Percentiles rank a stretch among this genome's conserved stretches.
phyloP scores from a whole-genome alignment of 768 basidiomycete genomes.

The Lactarius deliciosus region DNA sequence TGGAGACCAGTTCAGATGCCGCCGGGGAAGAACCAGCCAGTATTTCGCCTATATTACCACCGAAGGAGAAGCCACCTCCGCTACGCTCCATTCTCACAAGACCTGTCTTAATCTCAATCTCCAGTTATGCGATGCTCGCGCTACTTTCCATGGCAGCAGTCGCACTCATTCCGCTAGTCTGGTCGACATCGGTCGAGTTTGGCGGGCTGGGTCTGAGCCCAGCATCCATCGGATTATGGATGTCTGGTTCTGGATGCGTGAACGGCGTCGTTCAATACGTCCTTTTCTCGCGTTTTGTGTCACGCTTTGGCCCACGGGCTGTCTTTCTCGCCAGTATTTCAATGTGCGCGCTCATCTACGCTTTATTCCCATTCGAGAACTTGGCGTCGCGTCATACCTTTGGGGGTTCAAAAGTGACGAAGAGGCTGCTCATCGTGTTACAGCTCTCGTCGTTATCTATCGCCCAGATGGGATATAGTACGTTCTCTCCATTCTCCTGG shows the following conservation, averaged over 20 bases:
- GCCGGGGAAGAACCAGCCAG: neutral
- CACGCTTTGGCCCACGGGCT: constrained; percentile 38
- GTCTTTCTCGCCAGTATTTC: constrained; percentile 33
- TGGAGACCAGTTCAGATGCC: neutral
- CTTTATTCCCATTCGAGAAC: constrained; percentile 33
- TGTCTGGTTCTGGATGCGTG: constrained; percentile 39
- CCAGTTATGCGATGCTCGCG: constrained; percentile 44
- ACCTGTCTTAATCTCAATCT: constrained; percentile 41
- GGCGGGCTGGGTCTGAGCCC: constrained; percentile 38
- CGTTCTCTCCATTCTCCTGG: neutral
- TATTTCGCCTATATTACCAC: too few relatives aligned
- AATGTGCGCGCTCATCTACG: constrained; percentile 31
- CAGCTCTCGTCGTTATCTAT: neutral
- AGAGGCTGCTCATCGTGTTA: neutral
- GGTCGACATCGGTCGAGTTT: constrained; percentile 34
- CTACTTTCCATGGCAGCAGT: constrained; percentile 42
- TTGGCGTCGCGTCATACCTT: neutral
- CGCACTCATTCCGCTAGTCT: constrained; percentile 48
- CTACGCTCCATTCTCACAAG: constrained; percentile 35
- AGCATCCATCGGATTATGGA: constrained; percentile 39
- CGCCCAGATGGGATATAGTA: constrained; percentile 1
- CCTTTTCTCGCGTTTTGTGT: constrained; percentile 39
- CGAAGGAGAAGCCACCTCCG: constrained; percentile 23
- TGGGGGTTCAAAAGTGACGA: neutral
- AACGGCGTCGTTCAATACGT: constrained; percentile 42